Conservation (phyloP, 2,329 filamentous ascomycete genomes). For the Cercospora sp. region DNA sequence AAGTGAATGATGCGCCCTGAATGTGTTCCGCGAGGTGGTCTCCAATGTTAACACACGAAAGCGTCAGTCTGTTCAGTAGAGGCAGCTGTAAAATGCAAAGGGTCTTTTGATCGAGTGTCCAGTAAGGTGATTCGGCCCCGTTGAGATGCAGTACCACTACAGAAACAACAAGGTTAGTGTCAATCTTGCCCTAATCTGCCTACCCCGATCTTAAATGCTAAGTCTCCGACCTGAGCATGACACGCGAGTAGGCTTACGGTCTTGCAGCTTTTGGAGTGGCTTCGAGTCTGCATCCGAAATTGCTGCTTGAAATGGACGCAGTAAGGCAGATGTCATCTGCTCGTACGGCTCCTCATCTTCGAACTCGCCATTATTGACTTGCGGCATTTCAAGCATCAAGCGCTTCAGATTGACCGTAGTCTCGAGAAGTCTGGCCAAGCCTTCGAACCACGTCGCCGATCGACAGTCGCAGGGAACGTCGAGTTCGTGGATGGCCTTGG, state of each 20-base stretch:
- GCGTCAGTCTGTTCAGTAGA: constrained; percentile 21
- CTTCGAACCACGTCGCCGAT: constrained; percentile 17
- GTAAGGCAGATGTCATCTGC: constrained; percentile 20
- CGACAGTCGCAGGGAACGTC: constrained; percentile 20
- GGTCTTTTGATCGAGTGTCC: constrained; percentile 21
- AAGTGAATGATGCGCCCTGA: constrained; percentile 3
- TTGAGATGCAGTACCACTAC: constrained; percentile 30
- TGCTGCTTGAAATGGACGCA: constrained; percentile 23
- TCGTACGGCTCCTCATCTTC: constrained; percentile 23
- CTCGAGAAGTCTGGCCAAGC: constrained; percentile 13
- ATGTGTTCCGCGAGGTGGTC: constrained; percentile 11
- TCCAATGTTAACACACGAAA: constrained; percentile 30
- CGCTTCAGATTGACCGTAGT: constrained; percentile 19
- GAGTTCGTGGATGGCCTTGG: constrained; percentile 18
- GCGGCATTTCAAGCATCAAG: constrained; percentile 29
- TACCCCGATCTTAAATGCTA: no score
- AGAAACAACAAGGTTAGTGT: not conserved
- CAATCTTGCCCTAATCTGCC: not conserved
- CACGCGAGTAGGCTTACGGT: constrained; percentile 9
- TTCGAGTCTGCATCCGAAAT: not conserved
- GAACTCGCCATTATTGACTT: constrained; percentile 27
- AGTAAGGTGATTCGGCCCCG: constrained; percentile 28
- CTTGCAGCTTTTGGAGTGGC: constrained; percentile 26
- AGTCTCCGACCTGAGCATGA: not conserved
- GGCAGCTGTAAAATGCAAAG: constrained; percentile 25